Evolutionary conservation across 768 basidiomycete species (phyloP), one percentile per base, ranked within the genome.

Genomic region (Tylopilus sp.): DNA sequence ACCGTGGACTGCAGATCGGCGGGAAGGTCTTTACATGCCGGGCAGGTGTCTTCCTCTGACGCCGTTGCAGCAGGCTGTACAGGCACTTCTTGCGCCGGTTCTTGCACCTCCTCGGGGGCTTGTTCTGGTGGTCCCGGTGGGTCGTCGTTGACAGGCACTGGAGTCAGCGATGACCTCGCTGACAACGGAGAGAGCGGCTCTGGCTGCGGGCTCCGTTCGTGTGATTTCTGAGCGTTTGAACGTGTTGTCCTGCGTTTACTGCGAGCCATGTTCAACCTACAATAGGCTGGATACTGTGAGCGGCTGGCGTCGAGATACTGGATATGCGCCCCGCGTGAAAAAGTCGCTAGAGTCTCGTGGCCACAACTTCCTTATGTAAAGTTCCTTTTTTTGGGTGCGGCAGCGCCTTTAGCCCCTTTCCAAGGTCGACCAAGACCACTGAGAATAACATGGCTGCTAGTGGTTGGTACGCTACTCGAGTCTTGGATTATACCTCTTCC

Each of bases 21-120:
- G 11, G 67, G 56, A 34, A 71, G 65, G 41, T 68, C 66, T 44
- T 74, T 74, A 64, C 83, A 85, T 12, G 81, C 78, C 13, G 83
- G 83, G 62, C 83, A 85, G 26, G 22, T 56, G 40, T 71, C 73
- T 53, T 71, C 69, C 50, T 68, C 59, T 37, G 59, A 56, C 11
- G 50, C 47, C 41, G n/a, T 46, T 24, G 45, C 3, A 14, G 26
- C 53, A 25, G 52, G 59, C 14, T 63, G 57, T 3, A 40, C 46
- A 45, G 55, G 24, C 0, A 13, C 2, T 21, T 58, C 62, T 37
- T 56, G 68, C 5, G 47, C 58, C 13, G 26, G 22, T n/a, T 61
- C 50, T n/a, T 48, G 45, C n/a, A 3, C 21, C 53, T 65, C 55
- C 52, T 61, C 59, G 11, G 43, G 45, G 10, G 30, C 52, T 59